phyloP scores from a whole-genome alignment of 2,329 filamentous ascomycete species.

The Grosmannia serpens region DNA sequence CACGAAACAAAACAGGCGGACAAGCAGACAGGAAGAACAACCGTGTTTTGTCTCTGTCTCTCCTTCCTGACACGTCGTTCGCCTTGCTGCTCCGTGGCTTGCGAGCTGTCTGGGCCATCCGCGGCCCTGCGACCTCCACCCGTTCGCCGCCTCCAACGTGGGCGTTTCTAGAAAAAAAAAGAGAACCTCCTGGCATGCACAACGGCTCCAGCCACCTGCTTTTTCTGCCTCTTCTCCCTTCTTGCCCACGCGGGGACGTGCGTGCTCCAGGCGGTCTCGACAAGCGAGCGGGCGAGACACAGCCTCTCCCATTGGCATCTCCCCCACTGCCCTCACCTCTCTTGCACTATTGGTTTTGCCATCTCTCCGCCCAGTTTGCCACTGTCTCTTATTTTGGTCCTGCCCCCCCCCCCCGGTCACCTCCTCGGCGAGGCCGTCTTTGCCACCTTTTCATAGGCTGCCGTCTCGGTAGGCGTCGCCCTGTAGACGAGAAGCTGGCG shows the following conservation, averaged over 20 bases:
- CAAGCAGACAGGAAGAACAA: no score
- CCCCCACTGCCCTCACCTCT: not conserved
- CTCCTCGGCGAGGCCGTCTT: not conserved
- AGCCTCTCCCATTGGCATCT: not conserved
- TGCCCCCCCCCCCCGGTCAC: no score
- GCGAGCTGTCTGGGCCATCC: no score
- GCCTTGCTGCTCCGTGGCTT: not conserved
- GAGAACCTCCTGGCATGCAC: not conserved
- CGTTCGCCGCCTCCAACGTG: no score
- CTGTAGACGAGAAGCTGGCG: not conserved
- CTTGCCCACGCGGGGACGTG: not conserved
- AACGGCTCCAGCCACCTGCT: not conserved
- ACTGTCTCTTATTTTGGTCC: not conserved
- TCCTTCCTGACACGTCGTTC: not conserved
- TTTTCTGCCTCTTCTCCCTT: not conserved
- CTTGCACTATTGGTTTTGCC: not conserved
- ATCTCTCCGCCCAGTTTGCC: not conserved
- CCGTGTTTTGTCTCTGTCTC: not conserved
- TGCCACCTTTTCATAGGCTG: not conserved
- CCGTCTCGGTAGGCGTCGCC: not conserved
- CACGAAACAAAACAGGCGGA: no score
- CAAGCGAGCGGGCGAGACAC: conserved; percentile 11
- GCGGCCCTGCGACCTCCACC: no score
- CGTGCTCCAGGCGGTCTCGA: conserved; percentile 6
- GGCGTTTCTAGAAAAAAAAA: not conserved